Percentiles rank a stretch among this genome's conserved stretches.
phyloP scores from a whole-genome alignment of 129 eudicot species.

The Apium graveolens region DNA sequence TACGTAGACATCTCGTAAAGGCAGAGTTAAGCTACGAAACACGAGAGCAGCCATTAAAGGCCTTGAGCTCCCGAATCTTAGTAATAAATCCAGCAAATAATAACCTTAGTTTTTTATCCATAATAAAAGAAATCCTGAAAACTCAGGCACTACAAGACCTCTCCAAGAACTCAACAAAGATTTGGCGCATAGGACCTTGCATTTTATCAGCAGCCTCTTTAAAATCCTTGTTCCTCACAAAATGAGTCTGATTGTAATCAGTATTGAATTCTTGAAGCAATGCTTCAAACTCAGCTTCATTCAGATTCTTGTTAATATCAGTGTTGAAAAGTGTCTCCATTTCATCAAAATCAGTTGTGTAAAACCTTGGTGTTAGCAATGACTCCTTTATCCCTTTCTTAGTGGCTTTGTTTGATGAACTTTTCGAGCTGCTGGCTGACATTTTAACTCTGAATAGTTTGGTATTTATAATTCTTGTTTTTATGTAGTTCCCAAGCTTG shows the following conservation, averaged over 20 bases:
- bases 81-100: too few species aligned
- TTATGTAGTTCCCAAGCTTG: conserved; percentile 25
- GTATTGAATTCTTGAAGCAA: conserved; percentile 89
- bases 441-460: conserved; percentile 24
- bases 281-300: conserved; percentile 81
- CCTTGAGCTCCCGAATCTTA: too few species aligned
- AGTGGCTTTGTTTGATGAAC: conserved; percentile 20
- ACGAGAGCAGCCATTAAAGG: too few species aligned
- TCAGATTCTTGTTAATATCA: conserved; percentile 84
- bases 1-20: too few species aligned
- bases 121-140: conserved; percentile 85
- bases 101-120: too few species aligned
- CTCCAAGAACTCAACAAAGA: conserved; percentile 91
- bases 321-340: conserved; percentile 93
- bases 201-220: conserved; percentile 94
- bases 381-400: conserved; percentile 71
- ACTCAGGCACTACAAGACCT: conserved; percentile 99
- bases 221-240: conserved; percentile 91
- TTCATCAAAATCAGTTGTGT: conserved; percentile 96
- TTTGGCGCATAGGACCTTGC: conserved; percentile 74
- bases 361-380: conserved; percentile 78
- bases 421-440: conserved; percentile 23
- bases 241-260: conserved; percentile 94
- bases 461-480: conserved; percentile 6
- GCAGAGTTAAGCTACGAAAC: too few species aligned